Conservation (phyloP, 106 monocot species). For the Posidonia australis region DNA sequence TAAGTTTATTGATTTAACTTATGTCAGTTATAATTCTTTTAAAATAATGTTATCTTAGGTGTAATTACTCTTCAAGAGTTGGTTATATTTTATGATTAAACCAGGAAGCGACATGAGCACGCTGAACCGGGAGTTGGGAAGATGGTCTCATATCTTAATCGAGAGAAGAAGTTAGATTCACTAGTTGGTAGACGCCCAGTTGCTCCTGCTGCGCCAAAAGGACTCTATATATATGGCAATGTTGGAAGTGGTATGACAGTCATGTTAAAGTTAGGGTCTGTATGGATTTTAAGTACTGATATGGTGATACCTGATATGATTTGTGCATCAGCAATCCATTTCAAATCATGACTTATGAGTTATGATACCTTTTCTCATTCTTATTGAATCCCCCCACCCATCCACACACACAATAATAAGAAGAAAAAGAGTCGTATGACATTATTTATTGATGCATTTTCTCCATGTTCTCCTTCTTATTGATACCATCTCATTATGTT, state of each 20-base stretch:
- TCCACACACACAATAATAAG: too few relatives aligned
- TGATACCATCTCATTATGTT: not conserved
- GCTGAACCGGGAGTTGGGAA: slow-evolving; percentile 86
- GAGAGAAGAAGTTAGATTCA: slow-evolving; percentile 74
- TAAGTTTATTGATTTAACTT: too few relatives aligned
- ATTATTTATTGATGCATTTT: too few relatives aligned
- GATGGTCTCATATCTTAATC: slow-evolving; percentile 87
- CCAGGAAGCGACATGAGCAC: slow-evolving; percentile 43
- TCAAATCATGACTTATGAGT: too few relatives aligned
- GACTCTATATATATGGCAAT: slow-evolving; percentile 88
- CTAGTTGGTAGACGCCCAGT: slow-evolving; percentile 54
- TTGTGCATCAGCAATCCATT: not conserved
- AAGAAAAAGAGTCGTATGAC: too few relatives aligned
- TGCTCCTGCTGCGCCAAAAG: slow-evolving; percentile 68
- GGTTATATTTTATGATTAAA: slow-evolving; percentile 1
- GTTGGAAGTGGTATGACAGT: slow-evolving; percentile 74
- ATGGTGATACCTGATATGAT: not conserved
- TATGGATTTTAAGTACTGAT: not conserved
- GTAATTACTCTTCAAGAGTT: not conserved
- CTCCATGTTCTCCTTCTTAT: not conserved
- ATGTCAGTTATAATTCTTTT: too few relatives aligned
- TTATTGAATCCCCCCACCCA: too few relatives aligned
- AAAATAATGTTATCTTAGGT: too few relatives aligned
- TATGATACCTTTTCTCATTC: not conserved
- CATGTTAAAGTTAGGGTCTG: not conserved